Percentiles rank a stretch among this genome's conserved stretches.
These are phyloP conservation scores for Citrus maxima DNA, from an alignment of 345 rosid genomes.

Conservation along the genomic window DNA sequence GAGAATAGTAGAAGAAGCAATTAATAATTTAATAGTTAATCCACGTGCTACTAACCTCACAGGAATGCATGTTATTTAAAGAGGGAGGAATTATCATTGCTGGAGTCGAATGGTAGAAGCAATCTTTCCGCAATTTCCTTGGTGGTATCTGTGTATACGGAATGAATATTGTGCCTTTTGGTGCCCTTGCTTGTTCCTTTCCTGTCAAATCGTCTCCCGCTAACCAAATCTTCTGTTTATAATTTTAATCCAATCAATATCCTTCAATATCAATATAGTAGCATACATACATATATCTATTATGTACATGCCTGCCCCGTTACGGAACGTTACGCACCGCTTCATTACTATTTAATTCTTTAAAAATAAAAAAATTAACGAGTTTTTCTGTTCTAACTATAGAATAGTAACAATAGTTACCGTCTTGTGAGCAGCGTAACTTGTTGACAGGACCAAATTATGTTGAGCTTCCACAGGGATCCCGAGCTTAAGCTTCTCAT, in stretches of 20 bases:
- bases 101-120: conserved; percentile 58
- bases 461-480: conserved; percentile 18
- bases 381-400: background rate
- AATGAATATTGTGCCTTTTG: conserved; percentile 47
- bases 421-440: conserved; percentile 13
- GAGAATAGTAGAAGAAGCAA: too few species aligned
- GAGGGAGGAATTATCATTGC: conserved; percentile 50
- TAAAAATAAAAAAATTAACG: background rate
- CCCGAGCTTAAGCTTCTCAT: conserved; percentile 32
- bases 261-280: too few species aligned
- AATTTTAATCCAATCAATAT: too few species aligned
- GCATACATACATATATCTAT: too few species aligned
- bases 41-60: conserved; percentile 41
- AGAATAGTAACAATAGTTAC: background rate
- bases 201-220: conserved; percentile 53
- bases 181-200: conserved; percentile 47
- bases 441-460: conserved; percentile 24
- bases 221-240: conserved; percentile 44
- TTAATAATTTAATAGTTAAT: too few species aligned
- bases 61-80: conserved; percentile 47
- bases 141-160: conserved; percentile 54
- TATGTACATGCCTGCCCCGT: too few species aligned
- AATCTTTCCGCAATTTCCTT: conserved; percentile 41
- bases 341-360: background rate
- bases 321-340: too few species aligned